Percentiles rank a stretch among this genome's conserved stretches.
phyloP scores from a whole-genome alignment of 306 rosid genomes.

The Cercis canadensis region DNA sequence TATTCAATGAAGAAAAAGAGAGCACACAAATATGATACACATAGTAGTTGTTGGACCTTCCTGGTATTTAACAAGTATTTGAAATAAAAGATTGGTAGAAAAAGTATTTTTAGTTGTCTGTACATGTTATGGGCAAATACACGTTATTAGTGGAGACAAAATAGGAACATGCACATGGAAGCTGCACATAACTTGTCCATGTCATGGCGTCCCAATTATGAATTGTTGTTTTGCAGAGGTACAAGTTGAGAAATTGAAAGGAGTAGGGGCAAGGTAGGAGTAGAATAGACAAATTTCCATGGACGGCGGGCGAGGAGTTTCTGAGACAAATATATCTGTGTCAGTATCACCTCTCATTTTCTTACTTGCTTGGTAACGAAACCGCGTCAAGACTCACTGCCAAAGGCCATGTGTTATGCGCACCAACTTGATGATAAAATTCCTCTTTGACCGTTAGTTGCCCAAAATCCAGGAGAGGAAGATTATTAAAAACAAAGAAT shows the following conservation, averaged over 20 bases:
- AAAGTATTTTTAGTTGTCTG: too few relatives aligned
- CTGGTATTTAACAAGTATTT: background rate
- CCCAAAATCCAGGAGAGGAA: too few relatives aligned
- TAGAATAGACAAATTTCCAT: constrained; percentile 32
- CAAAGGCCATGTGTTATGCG: background rate
- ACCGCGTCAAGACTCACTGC: constrained; percentile 56
- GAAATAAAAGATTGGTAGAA: background rate
- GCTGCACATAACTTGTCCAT: constrained; percentile 7
- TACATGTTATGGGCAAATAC: background rate
- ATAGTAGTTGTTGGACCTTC: constrained; percentile 11
- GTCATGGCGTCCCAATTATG: background rate
- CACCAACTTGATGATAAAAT: background rate
- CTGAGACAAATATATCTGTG: constrained; percentile 22
- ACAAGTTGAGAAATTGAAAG: constrained; percentile 26
- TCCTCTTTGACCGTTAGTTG: background rate
- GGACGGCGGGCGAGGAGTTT: constrained; percentile 17
- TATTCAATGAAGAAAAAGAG: constrained; percentile 16
- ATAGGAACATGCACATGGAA: constrained; percentile 53
- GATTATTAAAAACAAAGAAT: too few relatives aligned
- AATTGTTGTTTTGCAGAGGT: background rate
- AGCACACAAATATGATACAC: too few relatives aligned
- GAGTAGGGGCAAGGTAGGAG: background rate
- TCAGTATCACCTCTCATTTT: constrained; percentile 48
- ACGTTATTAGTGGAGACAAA: constrained; percentile 34
- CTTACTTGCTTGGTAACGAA: constrained; percentile 43